Evolutionary conservation across 129 eudicot species (phyloP).

Genomic region (Helichrysum umbraculigerum): DNA sequence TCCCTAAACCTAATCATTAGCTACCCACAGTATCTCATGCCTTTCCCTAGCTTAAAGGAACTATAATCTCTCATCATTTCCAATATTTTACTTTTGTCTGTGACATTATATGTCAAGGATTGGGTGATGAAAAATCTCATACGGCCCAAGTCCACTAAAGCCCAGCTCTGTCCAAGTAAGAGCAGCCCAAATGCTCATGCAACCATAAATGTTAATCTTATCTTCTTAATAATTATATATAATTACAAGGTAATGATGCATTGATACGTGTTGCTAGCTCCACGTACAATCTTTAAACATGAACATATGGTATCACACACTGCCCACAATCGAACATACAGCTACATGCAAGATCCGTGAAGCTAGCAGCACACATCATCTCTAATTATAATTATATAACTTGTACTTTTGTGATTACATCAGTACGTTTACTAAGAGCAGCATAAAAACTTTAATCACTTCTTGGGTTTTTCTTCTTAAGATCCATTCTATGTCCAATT

Average conservation of each 20-base stretch:
- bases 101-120: background rate
- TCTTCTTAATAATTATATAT: no score
- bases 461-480: no score
- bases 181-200: background rate
- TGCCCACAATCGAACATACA: background rate
- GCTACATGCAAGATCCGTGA: background rate
- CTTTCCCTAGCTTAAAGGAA: background rate
- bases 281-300: background rate
- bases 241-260: no score
- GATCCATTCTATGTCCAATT: no score
- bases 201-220: no score
- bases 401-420: background rate
- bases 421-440: background rate
- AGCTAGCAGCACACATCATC: background rate
- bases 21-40: background rate
- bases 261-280: no score
- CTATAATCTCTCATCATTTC: background rate
- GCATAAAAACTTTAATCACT: no score
- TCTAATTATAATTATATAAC: background rate
- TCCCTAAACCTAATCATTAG: constrained; percentile 12
- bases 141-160: background rate
- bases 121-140: background rate
- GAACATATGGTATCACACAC: background rate
- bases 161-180: background rate
- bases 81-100: background rate